phyloP scores from a whole-genome alignment of 768 basidiomycete genomes.

The Amanita exitialis region DNA sequence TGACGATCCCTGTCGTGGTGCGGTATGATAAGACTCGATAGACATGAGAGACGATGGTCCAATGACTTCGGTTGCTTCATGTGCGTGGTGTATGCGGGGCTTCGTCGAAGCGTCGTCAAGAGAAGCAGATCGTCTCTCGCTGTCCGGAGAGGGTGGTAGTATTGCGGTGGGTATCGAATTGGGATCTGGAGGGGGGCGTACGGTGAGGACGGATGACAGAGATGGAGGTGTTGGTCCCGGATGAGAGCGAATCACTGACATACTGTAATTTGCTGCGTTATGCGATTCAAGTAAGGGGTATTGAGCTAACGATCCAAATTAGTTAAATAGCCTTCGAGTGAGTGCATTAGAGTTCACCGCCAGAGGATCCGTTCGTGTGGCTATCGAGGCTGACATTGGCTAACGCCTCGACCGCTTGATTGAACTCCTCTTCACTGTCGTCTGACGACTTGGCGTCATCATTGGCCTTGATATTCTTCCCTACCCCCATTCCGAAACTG shows the following conservation, averaged over 20 bases:
- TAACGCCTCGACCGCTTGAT: conserved; percentile 47
- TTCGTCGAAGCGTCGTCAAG: not conserved
- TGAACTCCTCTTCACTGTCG: conserved; percentile 61
- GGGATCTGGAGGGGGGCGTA: conserved; percentile 45
- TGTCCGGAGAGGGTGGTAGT: conserved; percentile 23
- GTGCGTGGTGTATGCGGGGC: conserved; percentile 9
- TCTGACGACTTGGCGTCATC: conserved; percentile 30
- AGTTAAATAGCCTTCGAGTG: not conserved
- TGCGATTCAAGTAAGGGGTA: conserved; percentile 43
- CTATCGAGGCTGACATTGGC: conserved; percentile 41
- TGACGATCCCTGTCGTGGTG: conserved; percentile 28
- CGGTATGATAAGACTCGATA: conserved; percentile 58
- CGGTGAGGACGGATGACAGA: conserved; percentile 66
- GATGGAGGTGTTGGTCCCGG: conserved; percentile 28
- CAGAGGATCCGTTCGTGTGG: conserved; percentile 32
- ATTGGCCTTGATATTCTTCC: conserved; percentile 38
- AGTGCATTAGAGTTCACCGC: conserved; percentile 17
- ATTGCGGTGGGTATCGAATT: conserved; percentile 31
- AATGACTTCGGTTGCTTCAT: conserved; percentile 23
- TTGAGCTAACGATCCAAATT: conserved; percentile 24
- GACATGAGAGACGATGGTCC: conserved; percentile 42
- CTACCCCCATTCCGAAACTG: conserved; percentile 72
- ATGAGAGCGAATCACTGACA: conserved; percentile 50
- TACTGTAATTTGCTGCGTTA: conserved; percentile 49
- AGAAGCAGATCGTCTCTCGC: conserved; percentile 12